Base-by-base conservation (phyloP, 805 yeast genomes). In the Candida sakaeoensis region DNA sequence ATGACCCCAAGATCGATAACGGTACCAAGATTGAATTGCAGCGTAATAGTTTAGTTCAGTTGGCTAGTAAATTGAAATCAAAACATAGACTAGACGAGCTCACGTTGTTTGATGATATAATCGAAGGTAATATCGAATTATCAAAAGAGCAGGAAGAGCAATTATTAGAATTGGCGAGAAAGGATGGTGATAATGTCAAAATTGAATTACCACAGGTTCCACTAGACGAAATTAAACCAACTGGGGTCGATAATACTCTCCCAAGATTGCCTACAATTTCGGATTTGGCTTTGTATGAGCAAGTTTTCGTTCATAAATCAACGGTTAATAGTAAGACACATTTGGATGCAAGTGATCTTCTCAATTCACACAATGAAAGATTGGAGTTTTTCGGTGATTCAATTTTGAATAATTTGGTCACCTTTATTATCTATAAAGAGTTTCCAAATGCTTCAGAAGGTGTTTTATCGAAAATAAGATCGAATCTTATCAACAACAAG, bases 321-420 rank as follows among this genome's bases (percentile, higher is more conserved):
- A 66, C 77, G 3, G 73, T 82, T 12, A 78, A 81, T 44, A 77
- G 75, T 47, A 75, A 76, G 45, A 57, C 75, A 4, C 77, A 76
- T 47, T 58, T 82, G 35, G 65, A 77, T n/a, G 76, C 72, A 36
- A 58, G 63, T 3, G 91, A 83, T 47, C 65, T 75, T 39, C 65
- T 83, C 18, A 65, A 71, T 37, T 65, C 80, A 2, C 90, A 87
- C 51, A 86, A 91, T 57, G 97, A 90, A 67, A 71, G 96, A 36
- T 66, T 89, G 16, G 98, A 91, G 63, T 91, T 88, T 54, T 65
- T 87, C 32, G 98, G 98, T 12, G 98, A 91, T 63, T 80, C 97
- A 1, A 75, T 88, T 15, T 64, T 91, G 43, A 85, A 86, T 54
- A 75, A 74, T 39, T 66, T 82, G n/a, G 79, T 85, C 39, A 82